Conservation (phyloP, 164 flowering plant species). For the Vitis labrusca region DNA sequence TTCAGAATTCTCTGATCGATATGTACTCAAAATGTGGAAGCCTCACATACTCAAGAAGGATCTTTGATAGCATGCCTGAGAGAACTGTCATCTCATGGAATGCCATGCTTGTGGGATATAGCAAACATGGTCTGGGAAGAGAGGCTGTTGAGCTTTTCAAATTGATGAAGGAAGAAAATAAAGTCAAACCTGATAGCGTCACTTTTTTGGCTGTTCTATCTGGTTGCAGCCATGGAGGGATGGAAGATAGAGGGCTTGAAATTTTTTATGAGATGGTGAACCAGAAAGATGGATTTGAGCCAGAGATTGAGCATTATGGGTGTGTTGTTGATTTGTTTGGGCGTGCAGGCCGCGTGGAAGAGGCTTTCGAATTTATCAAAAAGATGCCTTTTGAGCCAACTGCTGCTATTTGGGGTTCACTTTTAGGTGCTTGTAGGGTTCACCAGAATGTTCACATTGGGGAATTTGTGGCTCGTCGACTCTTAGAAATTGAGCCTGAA, state of each 20-base stretch:
- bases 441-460: constrained; percentile 55
- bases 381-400: constrained; percentile 67
- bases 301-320: constrained; percentile 64
- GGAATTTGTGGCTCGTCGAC: constrained; percentile 43
- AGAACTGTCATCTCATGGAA: constrained; percentile 70
- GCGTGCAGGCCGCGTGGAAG: constrained; percentile 57
- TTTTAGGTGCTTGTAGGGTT: constrained; percentile 67
- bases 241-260: constrained; percentile 57
- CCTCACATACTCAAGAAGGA: constrained; percentile 50
- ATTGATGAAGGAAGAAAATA: constrained; percentile 48
- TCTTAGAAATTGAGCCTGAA: constrained; percentile 65
- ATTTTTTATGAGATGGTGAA: constrained; percentile 49
- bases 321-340: constrained; percentile 75
- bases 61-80: constrained; percentile 60
- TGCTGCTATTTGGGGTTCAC: constrained; percentile 65
- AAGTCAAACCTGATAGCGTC: constrained; percentile 48
- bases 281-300: constrained; percentile 34
- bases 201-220: constrained; percentile 68
- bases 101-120: constrained; percentile 70
- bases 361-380: constrained; percentile 48
- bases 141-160: constrained; percentile 51
- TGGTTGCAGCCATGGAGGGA: constrained; percentile 73
- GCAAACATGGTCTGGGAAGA: constrained; percentile 69
- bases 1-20: constrained; percentile 71
- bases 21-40: constrained; percentile 85